Base-by-base conservation (phyloP, 1,284 basidiomycete genomes). In the Pseudozyma flocculosa region DNA sequence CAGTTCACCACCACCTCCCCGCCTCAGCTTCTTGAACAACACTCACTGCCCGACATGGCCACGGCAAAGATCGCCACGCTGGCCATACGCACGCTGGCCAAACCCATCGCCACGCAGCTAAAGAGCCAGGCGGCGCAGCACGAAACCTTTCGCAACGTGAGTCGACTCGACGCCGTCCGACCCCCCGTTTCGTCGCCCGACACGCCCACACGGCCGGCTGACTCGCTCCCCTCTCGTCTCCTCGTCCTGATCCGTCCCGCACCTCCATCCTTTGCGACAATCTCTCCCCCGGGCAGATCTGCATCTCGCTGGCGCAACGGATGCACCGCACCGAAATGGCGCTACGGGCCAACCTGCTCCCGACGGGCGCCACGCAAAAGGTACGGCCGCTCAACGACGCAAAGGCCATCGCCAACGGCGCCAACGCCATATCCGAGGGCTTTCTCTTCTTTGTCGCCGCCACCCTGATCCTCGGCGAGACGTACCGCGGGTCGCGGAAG, bases 381-480 rank as follows among this genome's bases (percentile, higher is more conserved):
- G 61, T 76, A 15, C 61, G 75, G 9, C 75, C 75, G 7, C 57
- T 78, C 45, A 78, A 75, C 52, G 75, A 78, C 52, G 62, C 69
- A 44, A 76, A 75, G 50, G 70, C 68, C 23, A 64, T 70, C 24
- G 54, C 61, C 13, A 74, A 72, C 37, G 71, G 72, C 17, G 72
- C 72, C 5, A 72, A 74, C 38, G 72, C 74, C 19, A 72, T 76
- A 42, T 71, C 70, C 1, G 73, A 76, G 48, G 70, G 62, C 5
- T 76, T 76, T 40, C 54, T 78, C 14, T 78, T 78, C 59, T 55
- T 64, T 13, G 70, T 78, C 1, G 75, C 75, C 13, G 71, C 70
- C 18, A 49, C 64, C 1, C 56, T 78, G 11, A 78, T 78, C 26
- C 32, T 78, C 2, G 75, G 72, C 11, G 75, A 78, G 34, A 64